These are phyloP conservation scores for Cryomyces minteri DNA, from an alignment of 495 filamentous ascomycete genomes.

Conservation along the genomic window DNA sequence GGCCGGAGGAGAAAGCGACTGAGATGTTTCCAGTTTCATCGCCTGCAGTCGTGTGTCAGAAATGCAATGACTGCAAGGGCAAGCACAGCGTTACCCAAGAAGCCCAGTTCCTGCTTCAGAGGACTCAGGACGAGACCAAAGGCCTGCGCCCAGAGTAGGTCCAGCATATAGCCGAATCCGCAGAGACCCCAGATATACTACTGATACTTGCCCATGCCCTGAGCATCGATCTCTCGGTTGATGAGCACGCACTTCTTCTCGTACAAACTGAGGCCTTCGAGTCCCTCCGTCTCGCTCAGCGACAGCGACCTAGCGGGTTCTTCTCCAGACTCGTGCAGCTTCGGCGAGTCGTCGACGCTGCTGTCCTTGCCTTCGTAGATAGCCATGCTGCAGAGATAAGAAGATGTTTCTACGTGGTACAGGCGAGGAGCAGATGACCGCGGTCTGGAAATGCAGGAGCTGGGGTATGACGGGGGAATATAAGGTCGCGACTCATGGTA, in stretches of 20 bases:
- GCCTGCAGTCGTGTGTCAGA: not conserved
- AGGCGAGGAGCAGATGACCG: too few relatives aligned
- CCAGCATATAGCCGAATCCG: constrained; percentile 32
- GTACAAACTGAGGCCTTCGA: constrained; percentile 16
- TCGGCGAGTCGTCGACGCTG: too few relatives aligned
- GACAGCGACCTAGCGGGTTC: not conserved
- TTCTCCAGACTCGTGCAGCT: too few relatives aligned
- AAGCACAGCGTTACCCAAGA: constrained; percentile 8
- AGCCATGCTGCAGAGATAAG: too few relatives aligned
- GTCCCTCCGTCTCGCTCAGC: not conserved
- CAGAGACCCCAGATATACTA: constrained; percentile 28
- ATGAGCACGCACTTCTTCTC: constrained; percentile 27
- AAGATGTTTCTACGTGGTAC: too few relatives aligned
- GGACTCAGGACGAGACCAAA: constrained; percentile 28
- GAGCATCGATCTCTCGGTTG: constrained; percentile 26
- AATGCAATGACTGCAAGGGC: too few relatives aligned
- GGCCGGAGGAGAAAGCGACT: constrained; percentile 8
- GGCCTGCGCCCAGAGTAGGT: constrained; percentile 30
- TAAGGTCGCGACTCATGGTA: too few relatives aligned
- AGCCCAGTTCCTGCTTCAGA: constrained; percentile 27
- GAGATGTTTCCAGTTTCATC: constrained; percentile 7
- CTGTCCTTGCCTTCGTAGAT: too few relatives aligned
- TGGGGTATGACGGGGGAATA: too few relatives aligned
- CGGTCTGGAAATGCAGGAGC: too few relatives aligned
- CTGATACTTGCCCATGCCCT: constrained; percentile 33